Conservation (phyloP, 371 early-diverging fungal genomes). For the Phascolomyces articulosus region DNA sequence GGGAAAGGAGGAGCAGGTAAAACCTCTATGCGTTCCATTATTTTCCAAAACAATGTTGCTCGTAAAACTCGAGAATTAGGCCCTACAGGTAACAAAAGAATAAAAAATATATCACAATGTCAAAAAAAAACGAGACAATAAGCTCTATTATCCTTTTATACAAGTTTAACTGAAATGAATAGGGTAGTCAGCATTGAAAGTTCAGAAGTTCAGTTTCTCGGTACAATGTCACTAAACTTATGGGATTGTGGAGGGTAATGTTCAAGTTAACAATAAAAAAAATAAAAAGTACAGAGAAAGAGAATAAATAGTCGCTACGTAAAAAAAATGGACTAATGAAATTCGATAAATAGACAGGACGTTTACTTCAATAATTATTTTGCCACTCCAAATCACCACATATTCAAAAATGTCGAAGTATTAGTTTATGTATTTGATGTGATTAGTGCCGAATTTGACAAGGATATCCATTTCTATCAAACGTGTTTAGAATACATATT, state of each 20-base stretch:
- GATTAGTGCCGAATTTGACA: constrained; percentile 81
- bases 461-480: constrained; percentile 85
- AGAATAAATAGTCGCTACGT: background rate
- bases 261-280: background rate
- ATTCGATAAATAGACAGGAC: constrained; percentile 63
- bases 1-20: constrained; percentile 50
- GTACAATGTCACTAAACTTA: constrained; percentile 85
- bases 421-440: constrained; percentile 94
- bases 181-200: constrained; percentile 88
- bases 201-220: constrained; percentile 86
- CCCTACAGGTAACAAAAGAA: constrained; percentile 14
- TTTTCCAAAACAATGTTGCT: constrained; percentile 83
- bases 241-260: constrained; percentile 87
- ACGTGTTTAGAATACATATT: constrained; percentile 76
- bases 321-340: no score
- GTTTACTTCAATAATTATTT: constrained; percentile 91
- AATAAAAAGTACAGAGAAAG: background rate
- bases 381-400: constrained; percentile 80
- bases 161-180: background rate
- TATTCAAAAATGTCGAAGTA: constrained; percentile 91
- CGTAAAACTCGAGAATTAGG: constrained; percentile 19
- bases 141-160: no score
- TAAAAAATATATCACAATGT: no score
- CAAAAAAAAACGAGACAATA: background rate
- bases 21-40: constrained; percentile 95